Evolutionary conservation across 768 basidiomycete genomes (phyloP).

Genomic region (Clitopilus hobsonii): DNA sequence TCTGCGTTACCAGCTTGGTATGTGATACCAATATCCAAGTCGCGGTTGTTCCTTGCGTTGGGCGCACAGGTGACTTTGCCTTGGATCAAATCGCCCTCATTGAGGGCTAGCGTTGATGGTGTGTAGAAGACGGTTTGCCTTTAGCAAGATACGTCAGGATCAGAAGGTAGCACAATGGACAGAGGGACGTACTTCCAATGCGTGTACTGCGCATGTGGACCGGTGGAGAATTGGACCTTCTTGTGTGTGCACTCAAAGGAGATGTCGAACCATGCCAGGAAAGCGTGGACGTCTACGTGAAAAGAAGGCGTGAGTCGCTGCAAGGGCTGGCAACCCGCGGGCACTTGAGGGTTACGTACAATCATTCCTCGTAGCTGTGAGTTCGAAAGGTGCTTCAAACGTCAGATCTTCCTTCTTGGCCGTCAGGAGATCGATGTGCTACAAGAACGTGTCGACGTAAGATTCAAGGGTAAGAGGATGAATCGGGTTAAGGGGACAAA

Average conservation of each 20-base stretch:
- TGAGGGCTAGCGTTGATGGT: slow-evolving; percentile 65
- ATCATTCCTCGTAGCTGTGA: slow-evolving; percentile 84
- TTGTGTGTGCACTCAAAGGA: slow-evolving; percentile 95
- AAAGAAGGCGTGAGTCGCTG: slow-evolving; percentile 2
- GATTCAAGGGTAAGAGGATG: too few species aligned
- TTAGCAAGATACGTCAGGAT: slow-evolving; percentile 1
- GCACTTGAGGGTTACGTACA: slow-evolving; percentile 48
- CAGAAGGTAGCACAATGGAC: neutral
- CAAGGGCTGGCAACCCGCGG: neutral
- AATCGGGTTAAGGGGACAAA: slow-evolving; percentile 19
- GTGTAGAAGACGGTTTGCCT: slow-evolving; percentile 99
- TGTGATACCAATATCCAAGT: slow-evolving; percentile 83
- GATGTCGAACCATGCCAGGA: slow-evolving; percentile 99
- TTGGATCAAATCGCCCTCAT: slow-evolving; percentile 64
- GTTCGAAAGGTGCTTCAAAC: slow-evolving; percentile 75
- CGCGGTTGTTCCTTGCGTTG: slow-evolving; percentile 90
- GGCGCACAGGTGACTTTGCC: slow-evolving; percentile 80
- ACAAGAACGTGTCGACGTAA: slow-evolving; percentile 8
- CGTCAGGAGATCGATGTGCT: slow-evolving; percentile 88
- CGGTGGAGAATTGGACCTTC: slow-evolving; percentile 93
- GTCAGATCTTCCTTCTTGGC: slow-evolving; percentile 94
- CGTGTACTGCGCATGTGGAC: slow-evolving; percentile 94
- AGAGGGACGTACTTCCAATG: slow-evolving; percentile 81
- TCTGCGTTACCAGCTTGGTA: slow-evolving; percentile 50
- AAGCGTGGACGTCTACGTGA: slow-evolving; percentile 83